These are phyloP conservation scores for Eucalyptus victrix DNA, from an alignment of 345 rosid genomes.

Conservation along the genomic window DNA sequence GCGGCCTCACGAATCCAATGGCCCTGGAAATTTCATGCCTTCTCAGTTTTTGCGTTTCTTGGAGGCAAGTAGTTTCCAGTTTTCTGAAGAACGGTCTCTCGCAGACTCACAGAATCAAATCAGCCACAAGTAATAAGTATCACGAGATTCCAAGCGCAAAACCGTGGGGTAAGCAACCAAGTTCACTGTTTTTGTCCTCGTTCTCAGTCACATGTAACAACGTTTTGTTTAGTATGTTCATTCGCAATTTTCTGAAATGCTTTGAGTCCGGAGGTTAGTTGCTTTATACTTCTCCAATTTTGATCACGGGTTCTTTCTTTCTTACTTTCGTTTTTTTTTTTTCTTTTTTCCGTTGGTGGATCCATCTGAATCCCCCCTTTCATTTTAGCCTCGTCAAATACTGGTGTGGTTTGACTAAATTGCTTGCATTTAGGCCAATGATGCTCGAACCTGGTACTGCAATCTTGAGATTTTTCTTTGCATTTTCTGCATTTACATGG, in stretches of 20 bases:
- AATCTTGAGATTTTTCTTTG: not conserved
- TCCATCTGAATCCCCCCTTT: not conserved
- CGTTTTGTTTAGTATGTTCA: not conserved
- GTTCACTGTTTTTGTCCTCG: not conserved
- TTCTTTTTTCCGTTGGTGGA: not conserved
- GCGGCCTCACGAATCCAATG: not conserved
- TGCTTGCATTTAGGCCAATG: not conserved
- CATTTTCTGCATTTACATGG: not conserved
- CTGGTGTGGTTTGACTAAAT: not conserved
- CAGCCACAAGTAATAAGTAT: not conserved
- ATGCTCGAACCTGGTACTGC: not conserved
- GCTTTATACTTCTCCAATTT: not conserved
- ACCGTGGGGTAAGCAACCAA: not conserved
- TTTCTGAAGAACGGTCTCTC: not conserved
- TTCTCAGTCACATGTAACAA: not conserved
- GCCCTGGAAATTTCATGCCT: not conserved
- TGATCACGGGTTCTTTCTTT: not conserved
- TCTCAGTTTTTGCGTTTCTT: not conserved
- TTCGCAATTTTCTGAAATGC: not conserved
- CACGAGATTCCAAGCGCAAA: not conserved
- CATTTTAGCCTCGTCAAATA: not conserved
- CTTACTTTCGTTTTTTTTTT: not conserved
- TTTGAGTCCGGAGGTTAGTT: not conserved
- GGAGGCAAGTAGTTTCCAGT: not conserved
- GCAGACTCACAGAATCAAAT: not conserved